Percentiles rank a stretch among this genome's conserved stretches.
phyloP scores from a whole-genome alignment of 257 asterid species.

The Plantago major region DNA sequence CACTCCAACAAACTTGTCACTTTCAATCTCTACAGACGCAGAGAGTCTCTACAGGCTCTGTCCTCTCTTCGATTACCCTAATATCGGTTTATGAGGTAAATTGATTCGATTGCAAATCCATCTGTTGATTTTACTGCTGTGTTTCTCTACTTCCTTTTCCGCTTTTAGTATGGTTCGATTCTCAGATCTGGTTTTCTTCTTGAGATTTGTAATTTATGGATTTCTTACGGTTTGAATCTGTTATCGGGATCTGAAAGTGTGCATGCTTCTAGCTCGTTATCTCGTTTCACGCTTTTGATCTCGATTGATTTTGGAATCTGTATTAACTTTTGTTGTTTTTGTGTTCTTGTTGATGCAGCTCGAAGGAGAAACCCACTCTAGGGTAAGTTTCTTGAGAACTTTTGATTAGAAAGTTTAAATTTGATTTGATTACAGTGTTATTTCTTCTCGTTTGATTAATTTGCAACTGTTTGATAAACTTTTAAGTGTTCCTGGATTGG shows the following conservation, averaged over 20 bases:
- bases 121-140: background rate
- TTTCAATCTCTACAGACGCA: conserved; percentile 13
- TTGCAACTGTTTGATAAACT: background rate
- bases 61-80: conserved; percentile 38
- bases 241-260: conserved; percentile 16
- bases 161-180: background rate
- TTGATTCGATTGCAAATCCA: conserved; percentile 2
- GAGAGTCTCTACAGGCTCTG: conserved; percentile 65
- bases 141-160: background rate
- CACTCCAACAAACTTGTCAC: conserved; percentile 9
- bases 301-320: conserved; percentile 5
- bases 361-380: conserved; percentile 99
- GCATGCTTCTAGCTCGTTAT: background rate
- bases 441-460: background rate
- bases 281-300: background rate
- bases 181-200: conserved; percentile 29
- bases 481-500: too few relatives aligned
- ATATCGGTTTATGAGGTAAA: conserved; percentile 76
- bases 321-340: conserved; percentile 19
- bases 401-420: background rate
- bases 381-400: conserved; percentile 67
- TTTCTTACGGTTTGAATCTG: background rate
- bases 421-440: too few relatives aligned
- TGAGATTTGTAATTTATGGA: background rate
- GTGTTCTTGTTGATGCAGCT: conserved; percentile 51